Evolutionary conservation across 352 stramenopile genomes (phyloP).

Genomic region (Phytophthora palmivora): DNA sequence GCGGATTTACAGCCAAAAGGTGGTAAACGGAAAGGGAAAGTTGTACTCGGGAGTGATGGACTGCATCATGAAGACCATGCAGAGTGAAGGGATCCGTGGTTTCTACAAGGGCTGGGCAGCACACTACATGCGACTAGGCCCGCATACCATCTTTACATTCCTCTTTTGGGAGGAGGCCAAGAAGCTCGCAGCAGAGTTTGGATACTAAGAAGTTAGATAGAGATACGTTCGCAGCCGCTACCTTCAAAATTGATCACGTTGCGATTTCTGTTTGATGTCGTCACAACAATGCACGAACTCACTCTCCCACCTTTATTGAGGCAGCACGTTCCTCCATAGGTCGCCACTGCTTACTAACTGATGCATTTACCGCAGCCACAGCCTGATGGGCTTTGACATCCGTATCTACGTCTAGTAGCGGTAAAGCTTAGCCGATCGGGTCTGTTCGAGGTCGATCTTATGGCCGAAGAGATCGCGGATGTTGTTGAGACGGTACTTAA

Average conservation of each 20-base stretch:
- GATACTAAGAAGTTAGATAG: conserved; percentile 56
- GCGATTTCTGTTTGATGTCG: not conserved
- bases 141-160: conserved; percentile 89
- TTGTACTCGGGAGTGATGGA: conserved; percentile 81
- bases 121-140: conserved; percentile 88
- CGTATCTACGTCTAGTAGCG: conserved; percentile 63
- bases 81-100: conserved; percentile 74
- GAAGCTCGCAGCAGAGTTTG: conserved; percentile 63
- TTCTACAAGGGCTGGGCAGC: conserved; percentile 91
- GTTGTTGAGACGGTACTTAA: conserved; percentile 99
- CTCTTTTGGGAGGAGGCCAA: conserved; percentile 90
- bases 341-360: conserved; percentile 26
- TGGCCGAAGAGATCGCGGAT: conserved; percentile 99
- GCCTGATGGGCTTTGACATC: conserved; percentile 6
- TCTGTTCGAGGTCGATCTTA: conserved; percentile 98
- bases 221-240: conserved; percentile 16
- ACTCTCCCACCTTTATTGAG: conserved; percentile 30
- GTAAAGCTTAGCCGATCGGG: conserved; percentile 92
- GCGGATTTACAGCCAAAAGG: conserved; percentile 88
- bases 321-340: conserved; percentile 19
- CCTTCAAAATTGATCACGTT: conserved; percentile 16
- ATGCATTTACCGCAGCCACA: conserved; percentile 20
- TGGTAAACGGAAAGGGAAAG: conserved; percentile 86
- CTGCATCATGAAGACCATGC: conserved; percentile 83
- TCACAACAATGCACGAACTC: not conserved